These are phyloP conservation scores for Vitis hybrid DNA, from an alignment of 177 flowering plant genomes.

Conservation along the genomic window DNA sequence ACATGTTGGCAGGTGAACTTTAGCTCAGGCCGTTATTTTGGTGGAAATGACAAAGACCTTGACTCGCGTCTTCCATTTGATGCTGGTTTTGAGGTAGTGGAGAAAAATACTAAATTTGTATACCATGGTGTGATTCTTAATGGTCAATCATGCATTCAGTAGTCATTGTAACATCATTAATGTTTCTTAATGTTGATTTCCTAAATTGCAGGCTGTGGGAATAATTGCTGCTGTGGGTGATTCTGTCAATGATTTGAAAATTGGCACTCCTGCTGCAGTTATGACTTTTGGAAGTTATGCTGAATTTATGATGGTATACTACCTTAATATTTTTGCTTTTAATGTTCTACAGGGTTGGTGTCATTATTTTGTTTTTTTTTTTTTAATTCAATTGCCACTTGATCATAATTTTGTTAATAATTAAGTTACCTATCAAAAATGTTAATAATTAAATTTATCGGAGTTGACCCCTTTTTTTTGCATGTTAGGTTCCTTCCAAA, in stretches of 20 bases:
- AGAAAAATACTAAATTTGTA: background rate
- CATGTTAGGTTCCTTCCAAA: constrained; percentile 70
- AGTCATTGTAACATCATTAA: background rate
- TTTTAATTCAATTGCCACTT: background rate
- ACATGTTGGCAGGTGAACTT: constrained; percentile 69
- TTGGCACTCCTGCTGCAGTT: constrained; percentile 86
- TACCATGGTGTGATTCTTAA: background rate
- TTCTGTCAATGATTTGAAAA: constrained; percentile 57
- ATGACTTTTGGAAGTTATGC: constrained; percentile 93
- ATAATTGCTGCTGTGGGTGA: constrained; percentile 88
- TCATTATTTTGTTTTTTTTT: background rate
- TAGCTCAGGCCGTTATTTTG: constrained; percentile 92
- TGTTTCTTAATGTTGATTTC: background rate
- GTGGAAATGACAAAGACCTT: constrained; percentile 44
- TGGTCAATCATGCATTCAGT: background rate
- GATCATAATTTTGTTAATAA: background rate
- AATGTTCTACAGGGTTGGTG: background rate
- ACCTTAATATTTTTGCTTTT: constrained; percentile 2
- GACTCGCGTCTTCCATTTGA: constrained; percentile 80
- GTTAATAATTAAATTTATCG: background rate
- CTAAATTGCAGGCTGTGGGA: constrained; percentile 77
- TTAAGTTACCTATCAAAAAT: background rate
- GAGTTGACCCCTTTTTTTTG: constrained; percentile 3
- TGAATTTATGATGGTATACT: constrained; percentile 63
- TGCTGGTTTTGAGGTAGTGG: constrained; percentile 93